A percentile compares a stretch with the other conserved stretches of the same genome.
These are phyloP conservation scores for Terana coerulea DNA, from an alignment of 768 basidiomycete genomes.

Conservation along the genomic window DNA sequence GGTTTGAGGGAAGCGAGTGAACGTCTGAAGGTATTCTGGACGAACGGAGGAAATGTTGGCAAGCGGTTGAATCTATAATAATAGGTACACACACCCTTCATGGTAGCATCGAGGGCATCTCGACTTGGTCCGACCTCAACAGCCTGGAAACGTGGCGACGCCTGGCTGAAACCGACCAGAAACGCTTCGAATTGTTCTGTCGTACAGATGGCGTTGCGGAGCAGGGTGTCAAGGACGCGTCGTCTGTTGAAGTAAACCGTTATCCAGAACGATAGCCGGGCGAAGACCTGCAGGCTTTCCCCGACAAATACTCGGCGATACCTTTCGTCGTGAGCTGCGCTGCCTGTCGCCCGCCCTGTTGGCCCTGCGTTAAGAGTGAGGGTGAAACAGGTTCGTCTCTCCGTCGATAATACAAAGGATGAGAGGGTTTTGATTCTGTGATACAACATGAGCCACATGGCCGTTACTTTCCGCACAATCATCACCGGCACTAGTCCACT, in stretches of 20 bases:
- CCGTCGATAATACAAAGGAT: constrained; percentile 76
- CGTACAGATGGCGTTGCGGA: constrained; percentile 52
- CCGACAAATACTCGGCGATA: constrained; percentile 62
- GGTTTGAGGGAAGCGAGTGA: constrained; percentile 69
- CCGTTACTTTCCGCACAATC: neutral
- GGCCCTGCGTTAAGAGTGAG: constrained; percentile 58
- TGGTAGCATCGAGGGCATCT: constrained; percentile 61
- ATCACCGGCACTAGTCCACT: constrained; percentile 6
- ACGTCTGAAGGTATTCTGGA: constrained; percentile 68
- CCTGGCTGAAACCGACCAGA: constrained; percentile 56
- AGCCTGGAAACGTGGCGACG: constrained; percentile 65
- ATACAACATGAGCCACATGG: neutral
- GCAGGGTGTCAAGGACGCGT: constrained; percentile 47
- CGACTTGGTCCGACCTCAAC: constrained; percentile 67
- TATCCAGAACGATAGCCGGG: constrained; percentile 72
- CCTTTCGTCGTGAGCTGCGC: constrained; percentile 64
- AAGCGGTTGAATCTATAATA: no score
- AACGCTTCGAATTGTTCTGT: constrained; percentile 70
- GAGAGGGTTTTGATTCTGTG: constrained; percentile 59
- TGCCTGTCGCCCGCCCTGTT: constrained; percentile 56
- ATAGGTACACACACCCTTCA: constrained; percentile 50
- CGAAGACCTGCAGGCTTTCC: constrained; percentile 58
- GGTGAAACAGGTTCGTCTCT: constrained; percentile 63
- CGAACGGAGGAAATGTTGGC: neutral
- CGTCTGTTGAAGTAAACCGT: constrained; percentile 66